Percentiles rank a stretch among this genome's conserved stretches.
phyloP scores from a whole-genome alignment of 2,329 filamentous ascomycete genomes.

The Fusarium keratoplasticum region DNA sequence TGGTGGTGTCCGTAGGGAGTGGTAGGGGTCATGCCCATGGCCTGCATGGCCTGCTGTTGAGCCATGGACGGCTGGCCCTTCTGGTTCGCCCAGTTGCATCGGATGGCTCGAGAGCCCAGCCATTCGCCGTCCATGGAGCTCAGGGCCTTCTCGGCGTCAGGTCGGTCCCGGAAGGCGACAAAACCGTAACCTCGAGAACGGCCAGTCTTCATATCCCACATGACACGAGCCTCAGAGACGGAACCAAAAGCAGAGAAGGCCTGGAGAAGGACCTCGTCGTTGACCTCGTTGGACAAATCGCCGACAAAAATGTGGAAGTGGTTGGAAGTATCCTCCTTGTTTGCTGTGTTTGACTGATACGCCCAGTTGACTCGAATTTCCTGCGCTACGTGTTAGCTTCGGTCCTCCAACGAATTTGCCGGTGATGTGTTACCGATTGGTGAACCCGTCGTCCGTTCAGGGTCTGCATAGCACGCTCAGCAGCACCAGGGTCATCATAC shows the following conservation, averaged over 20 bases:
- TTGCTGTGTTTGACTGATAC: constrained; percentile 93
- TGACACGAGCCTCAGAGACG: constrained; percentile 97
- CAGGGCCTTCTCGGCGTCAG: constrained; percentile 94
- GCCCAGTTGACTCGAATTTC: constrained; percentile 99
- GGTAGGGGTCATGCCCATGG: constrained; percentile 98
- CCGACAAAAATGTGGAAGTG: constrained; percentile 99
- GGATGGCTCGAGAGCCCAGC: constrained; percentile 97
- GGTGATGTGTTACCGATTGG: constrained; percentile 75
- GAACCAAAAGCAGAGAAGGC: constrained; percentile 96
- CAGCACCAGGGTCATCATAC: constrained; percentile 96
- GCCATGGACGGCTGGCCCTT: constrained; percentile 99
- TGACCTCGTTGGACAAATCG: constrained; percentile 97
- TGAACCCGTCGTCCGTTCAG: constrained; percentile 96
- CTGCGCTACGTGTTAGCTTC: constrained; percentile 59
- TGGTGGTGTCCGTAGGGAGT: constrained; percentile 97
- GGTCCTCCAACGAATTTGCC: constrained; percentile 3
- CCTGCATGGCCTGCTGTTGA: constrained; percentile 95
- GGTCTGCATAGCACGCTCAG: constrained; percentile 96
- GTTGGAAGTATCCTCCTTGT: constrained; percentile 97
- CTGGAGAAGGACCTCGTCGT: constrained; percentile 92
- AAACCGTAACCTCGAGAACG: constrained; percentile 98
- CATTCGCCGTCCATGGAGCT: constrained; percentile 99
- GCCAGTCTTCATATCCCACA: constrained; percentile 99
- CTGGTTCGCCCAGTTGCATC: constrained; percentile 99
- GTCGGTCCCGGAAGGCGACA: constrained; percentile 93